These are phyloP conservation scores for Melanogaster broomeanus DNA, from an alignment of 768 basidiomycete species.

Conservation along the genomic window DNA sequence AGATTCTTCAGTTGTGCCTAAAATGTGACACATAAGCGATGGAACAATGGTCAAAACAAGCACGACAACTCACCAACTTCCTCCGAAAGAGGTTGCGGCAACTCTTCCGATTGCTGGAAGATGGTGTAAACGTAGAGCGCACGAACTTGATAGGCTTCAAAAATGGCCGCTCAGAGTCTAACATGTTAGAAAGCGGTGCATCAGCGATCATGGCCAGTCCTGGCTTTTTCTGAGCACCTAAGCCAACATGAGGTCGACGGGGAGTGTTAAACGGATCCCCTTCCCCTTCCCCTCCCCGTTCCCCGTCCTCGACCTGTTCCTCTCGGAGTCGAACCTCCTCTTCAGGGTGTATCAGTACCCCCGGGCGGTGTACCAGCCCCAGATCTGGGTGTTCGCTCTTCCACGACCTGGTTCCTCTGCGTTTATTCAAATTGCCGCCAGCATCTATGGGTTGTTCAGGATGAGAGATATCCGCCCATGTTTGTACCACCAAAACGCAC, in stretches of 20 bases:
- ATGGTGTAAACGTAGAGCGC: slow-evolving; percentile 50
- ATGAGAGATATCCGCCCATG: neutral
- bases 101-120: slow-evolving; percentile 61
- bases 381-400: slow-evolving; percentile 10
- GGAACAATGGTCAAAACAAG: neutral
- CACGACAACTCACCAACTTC: slow-evolving; percentile 45
- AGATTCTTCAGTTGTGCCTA: slow-evolving; percentile 45
- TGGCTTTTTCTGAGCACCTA: neutral
- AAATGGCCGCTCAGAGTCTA: slow-evolving; percentile 59
- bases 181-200: slow-evolving; percentile 54
- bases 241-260: slow-evolving; percentile 3
- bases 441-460: slow-evolving; percentile 9
- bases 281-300: slow-evolving; percentile 20
- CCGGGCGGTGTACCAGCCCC: slow-evolving; percentile 14
- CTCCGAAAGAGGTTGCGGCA: slow-evolving; percentile 55
- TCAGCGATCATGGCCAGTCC: slow-evolving; percentile 18
- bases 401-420: slow-evolving; percentile 5
- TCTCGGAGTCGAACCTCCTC: slow-evolving; percentile 9
- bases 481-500: slow-evolving; percentile 14
- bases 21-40: slow-evolving; percentile 3
- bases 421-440: neutral
- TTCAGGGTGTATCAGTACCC: slow-evolving; percentile 13
- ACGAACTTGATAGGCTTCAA: slow-evolving; percentile 74
- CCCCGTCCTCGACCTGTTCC: slow-evolving; percentile 26
- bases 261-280: neutral